phyloP scores from a whole-genome alignment of 345 rosid species.

The Dipteronia sinensis region DNA sequence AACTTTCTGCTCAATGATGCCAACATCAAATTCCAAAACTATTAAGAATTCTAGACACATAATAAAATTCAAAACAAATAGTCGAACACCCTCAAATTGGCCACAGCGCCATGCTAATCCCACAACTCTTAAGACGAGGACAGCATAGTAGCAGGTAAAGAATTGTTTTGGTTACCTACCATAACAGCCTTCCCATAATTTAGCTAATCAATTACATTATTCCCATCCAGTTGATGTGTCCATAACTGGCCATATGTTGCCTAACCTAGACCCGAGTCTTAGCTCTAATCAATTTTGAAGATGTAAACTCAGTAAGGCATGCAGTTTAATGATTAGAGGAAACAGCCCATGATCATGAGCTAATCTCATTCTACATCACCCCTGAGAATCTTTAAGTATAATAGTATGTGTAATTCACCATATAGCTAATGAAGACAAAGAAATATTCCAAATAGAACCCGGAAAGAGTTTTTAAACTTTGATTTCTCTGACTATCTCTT shows the following conservation, averaged over 20 bases:
- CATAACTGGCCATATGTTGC: background rate
- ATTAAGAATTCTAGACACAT: too few relatives aligned
- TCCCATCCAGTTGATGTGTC: background rate
- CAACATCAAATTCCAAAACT: too few relatives aligned
- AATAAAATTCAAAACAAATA: background rate
- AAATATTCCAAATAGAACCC: background rate
- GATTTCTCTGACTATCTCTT: background rate
- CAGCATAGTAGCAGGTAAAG: background rate
- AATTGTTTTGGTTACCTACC: background rate
- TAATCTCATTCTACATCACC: too few relatives aligned
- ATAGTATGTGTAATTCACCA: too few relatives aligned
- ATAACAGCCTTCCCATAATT: background rate
- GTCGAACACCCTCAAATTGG: background rate
- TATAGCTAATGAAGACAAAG: too few relatives aligned
- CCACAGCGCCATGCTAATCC: background rate
- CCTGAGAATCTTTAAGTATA: too few relatives aligned
- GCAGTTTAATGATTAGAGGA: too few relatives aligned
- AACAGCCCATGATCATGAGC: too few relatives aligned
- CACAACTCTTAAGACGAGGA: background rate
- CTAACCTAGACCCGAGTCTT: background rate
- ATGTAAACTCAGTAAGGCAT: too few relatives aligned
- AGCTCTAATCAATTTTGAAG: background rate
- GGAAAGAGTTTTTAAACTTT: background rate
- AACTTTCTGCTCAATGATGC: too few relatives aligned
- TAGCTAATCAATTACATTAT: background rate